Conservation (phyloP, 2,329 filamentous ascomycete species). For the Hypoxylon sp. region DNA sequence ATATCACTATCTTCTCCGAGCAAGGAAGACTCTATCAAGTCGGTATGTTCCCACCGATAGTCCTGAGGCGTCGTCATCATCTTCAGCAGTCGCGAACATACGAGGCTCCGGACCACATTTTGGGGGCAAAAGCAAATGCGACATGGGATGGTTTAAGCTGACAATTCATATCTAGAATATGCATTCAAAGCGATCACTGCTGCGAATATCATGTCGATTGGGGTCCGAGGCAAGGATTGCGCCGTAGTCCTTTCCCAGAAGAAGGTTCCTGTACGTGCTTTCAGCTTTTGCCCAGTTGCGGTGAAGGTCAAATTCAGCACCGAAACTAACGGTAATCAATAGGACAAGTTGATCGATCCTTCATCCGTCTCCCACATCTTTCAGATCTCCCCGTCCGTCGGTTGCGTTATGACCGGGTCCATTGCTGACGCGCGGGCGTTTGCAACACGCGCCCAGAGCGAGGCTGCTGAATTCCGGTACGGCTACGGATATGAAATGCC, state of each 20-base stretch:
- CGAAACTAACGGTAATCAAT: constrained; percentile 55
- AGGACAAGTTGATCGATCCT: constrained; percentile 99
- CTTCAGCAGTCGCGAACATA: constrained; percentile 25
- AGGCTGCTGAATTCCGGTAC: constrained; percentile 98
- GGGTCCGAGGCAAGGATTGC: constrained; percentile 95
- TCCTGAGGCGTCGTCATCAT: constrained; percentile 33
- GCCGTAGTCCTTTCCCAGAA: constrained; percentile 98
- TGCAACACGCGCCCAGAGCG: constrained; percentile 91
- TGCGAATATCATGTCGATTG: constrained; percentile 98
- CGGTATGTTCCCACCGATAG: constrained; percentile 74
- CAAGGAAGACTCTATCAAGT: constrained; percentile 99
- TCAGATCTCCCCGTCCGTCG: constrained; percentile 94
- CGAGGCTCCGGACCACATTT: constrained; percentile 7
- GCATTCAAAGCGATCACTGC: constrained; percentile 99
- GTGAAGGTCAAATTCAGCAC: constrained; percentile 35
- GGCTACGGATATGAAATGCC: constrained; percentile 99
- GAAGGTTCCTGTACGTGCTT: constrained; percentile 91
- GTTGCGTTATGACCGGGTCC: constrained; percentile 98
- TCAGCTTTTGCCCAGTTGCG: constrained; percentile 43
- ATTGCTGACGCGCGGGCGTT: constrained; percentile 97
- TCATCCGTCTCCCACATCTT: constrained; percentile 98
- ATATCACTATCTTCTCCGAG: constrained; percentile 99
- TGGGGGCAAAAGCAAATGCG: constrained; percentile 30
- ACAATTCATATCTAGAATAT: constrained; percentile 80
- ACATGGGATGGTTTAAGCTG: constrained; percentile 44